phyloP scores from a whole-genome alignment of 495 filamentous ascomycete species.

The Lepidopterella palustris region DNA sequence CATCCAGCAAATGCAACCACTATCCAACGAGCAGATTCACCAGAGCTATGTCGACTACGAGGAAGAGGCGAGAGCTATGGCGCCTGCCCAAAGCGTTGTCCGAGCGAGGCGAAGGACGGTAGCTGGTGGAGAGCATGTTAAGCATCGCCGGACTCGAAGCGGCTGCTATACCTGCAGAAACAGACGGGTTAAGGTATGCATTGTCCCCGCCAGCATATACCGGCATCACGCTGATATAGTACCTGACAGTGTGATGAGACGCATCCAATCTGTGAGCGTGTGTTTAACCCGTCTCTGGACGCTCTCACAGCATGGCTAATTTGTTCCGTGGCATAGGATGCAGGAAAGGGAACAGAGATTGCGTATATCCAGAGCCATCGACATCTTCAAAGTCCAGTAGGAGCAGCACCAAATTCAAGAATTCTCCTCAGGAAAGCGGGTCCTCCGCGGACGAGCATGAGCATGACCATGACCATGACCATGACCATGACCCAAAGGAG shows the following conservation, averaged over 20 bases:
- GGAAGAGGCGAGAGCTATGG: constrained; percentile 13
- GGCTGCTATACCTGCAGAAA: constrained; percentile 92
- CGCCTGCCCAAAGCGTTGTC: constrained; percentile 6
- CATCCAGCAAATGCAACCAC: constrained; percentile 12
- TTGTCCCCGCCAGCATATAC: constrained; percentile 8
- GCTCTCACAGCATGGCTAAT: neutral
- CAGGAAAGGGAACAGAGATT: constrained; percentile 77
- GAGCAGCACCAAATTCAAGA: constrained; percentile 37
- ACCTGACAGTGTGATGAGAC: constrained; percentile 70
- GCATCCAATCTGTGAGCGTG: constrained; percentile 82
- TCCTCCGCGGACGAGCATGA: constrained; percentile 52
- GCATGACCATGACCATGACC: too few species aligned
- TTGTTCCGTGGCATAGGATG: constrained; percentile 50
- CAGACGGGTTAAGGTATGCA: constrained; percentile 78
- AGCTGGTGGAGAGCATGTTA: constrained; percentile 67
- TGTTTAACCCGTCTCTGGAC: constrained; percentile 26
- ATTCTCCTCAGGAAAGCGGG: constrained; percentile 35
- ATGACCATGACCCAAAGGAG: constrained; percentile 45
- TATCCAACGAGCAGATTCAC: constrained; percentile 21
- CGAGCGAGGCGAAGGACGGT: constrained; percentile 26
- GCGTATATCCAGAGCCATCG: constrained; percentile 69
- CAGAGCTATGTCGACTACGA: constrained; percentile 26
- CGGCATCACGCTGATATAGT: constrained; percentile 10
- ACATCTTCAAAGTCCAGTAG: constrained; percentile 40
- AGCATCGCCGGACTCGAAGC: constrained; percentile 86